Percentiles rank a stretch among this genome's conserved stretches.
Conservation (phyloP, 139 green algal species). For the Coccomyxa sp. region DNA sequence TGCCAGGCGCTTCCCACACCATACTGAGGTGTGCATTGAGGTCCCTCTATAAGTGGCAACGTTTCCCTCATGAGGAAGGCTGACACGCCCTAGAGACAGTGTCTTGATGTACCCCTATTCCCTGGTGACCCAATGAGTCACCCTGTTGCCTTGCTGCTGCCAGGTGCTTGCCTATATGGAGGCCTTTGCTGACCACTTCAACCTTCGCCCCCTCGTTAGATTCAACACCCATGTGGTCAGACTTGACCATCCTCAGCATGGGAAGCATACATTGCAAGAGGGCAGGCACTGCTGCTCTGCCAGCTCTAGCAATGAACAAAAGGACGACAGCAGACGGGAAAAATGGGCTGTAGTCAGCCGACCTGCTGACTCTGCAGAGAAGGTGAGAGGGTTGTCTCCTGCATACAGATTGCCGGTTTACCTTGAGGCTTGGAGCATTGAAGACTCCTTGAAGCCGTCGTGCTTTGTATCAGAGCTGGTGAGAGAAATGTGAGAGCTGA, state of each 20-base stretch:
- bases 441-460: background rate
- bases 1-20: conserved; percentile 28
- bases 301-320: background rate
- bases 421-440: background rate
- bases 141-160: too few relatives aligned
- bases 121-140: background rate
- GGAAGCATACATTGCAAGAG: too few relatives aligned
- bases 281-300: too few relatives aligned
- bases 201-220: conserved; percentile 22
- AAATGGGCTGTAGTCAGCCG: background rate
- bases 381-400: background rate
- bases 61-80: background rate
- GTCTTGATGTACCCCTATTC: background rate
- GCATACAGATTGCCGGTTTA: background rate
- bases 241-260: background rate
- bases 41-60: background rate
- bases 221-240: conserved; percentile 30
- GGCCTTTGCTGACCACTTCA: conserved; percentile 40
- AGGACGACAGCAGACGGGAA: background rate
- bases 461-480: background rate
- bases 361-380: background rate
- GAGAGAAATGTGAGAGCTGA: background rate
- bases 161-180: conserved; percentile 50
- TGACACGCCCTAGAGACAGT: background rate
- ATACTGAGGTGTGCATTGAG: conserved; percentile 25